Base-by-base conservation (phyloP, 108 stramenopile species). In the Skeletonema grethae region DNA sequence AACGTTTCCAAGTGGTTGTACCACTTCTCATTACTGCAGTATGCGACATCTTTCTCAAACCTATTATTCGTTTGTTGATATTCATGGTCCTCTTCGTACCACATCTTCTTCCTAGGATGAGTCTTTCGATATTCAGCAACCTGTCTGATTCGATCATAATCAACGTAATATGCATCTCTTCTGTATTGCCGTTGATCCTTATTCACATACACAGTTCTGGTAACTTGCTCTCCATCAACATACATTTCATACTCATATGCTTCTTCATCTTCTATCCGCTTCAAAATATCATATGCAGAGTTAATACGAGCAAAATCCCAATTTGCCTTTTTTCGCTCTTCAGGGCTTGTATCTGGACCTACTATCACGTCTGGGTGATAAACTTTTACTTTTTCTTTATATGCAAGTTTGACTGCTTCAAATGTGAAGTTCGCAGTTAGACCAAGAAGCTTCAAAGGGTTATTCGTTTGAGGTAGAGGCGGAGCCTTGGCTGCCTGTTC, bases 291-390 rank as follows among this genome's bases (percentile, higher is more conserved):
- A 15, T 71, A 75, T 16, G 74, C 74, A 9, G 68, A 68, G 18
- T 70, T 75, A 4, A 75, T 63, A 15, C 74, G 69, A 20, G 74
- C 74, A 63, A 75, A 75, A 22, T 70, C 69, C 65, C 56, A 32
- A 31, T 70, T 75, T n/a, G 74, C 74, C 24, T 45, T 20, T 64
- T 63, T 31, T 36, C 69, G 58, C 38, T 75, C 74, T 16, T 75
- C 74, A 16, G 34, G 38, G 0, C 68, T 32, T 11, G 74, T 57
- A 63, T 75, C 74, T 1, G 74, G 58, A 32, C 69, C 43, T 28
- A 75, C 39, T 15, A 45, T 9, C 0, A 55, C 45, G n/a, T 75
- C 74, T n/a, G 74, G 74, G 12, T 75, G 74, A 20, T 75, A 75
- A 2, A 68, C 5, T 48, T 63, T 70, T 34, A 63, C 62, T 41